Evolutionary conservation across 768 basidiomycete genomes (phyloP).

Genomic region (Phanerodontia chrysosporium): DNA sequence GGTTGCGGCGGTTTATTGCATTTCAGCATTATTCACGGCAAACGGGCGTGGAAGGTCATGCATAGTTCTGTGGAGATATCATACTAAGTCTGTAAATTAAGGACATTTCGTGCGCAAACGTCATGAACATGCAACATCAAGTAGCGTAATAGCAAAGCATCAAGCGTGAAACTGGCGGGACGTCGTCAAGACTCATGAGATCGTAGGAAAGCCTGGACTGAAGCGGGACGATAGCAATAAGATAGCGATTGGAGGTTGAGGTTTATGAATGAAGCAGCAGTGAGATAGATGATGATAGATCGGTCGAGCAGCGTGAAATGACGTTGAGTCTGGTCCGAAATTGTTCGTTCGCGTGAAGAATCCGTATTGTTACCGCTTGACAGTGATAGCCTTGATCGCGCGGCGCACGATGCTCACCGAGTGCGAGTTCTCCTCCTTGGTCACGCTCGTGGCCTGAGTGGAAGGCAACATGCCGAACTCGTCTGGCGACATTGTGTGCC

Average conservation of each 20-base stretch:
- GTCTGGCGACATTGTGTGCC: conserved; percentile 47
- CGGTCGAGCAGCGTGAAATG: no score
- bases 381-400: conserved; percentile 73
- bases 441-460: conserved; percentile 9
- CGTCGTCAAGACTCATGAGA: not conserved
- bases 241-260: conserved; percentile 3
- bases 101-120: not conserved
- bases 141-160: not conserved
- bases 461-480: conserved; percentile 53
- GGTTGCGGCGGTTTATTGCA: no score
- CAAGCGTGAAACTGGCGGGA: not conserved
- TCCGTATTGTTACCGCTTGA: conserved; percentile 31
- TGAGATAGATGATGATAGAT: conserved; percentile 1
- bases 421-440: conserved; percentile 42
- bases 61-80: no score
- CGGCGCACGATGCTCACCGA: conserved; percentile 58
- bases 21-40: no score
- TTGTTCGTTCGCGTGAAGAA: not conserved
- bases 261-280: not conserved
- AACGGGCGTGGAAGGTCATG: no score
- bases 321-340: conserved; percentile 1
- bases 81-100: not conserved
- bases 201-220: not conserved
- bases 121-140: not conserved
- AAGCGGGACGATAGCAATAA: conserved; percentile 4